Conservation (phyloP, 495 filamentous ascomycete genomes). For the Beverwykella pulmonaria region DNA sequence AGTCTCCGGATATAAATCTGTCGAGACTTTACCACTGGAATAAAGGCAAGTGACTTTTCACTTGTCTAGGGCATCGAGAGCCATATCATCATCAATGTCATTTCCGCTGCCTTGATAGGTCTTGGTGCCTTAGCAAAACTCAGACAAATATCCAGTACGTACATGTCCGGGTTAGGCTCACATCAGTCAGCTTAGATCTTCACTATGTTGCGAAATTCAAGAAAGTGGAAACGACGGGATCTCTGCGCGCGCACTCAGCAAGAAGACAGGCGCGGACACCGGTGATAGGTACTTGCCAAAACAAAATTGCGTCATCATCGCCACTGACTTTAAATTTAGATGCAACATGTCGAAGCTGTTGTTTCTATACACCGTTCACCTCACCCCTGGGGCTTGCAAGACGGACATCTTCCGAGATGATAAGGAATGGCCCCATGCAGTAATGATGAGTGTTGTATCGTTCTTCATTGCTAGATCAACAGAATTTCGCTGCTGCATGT, state of each 20-base stretch:
- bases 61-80: slow-evolving; percentile 51
- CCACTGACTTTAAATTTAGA: slow-evolving; percentile 18
- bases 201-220: slow-evolving; percentile 38
- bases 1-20: slow-evolving; percentile 56
- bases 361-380: slow-evolving; percentile 6
- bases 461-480: slow-evolving; percentile 40
- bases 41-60: slow-evolving; percentile 42
- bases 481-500: slow-evolving; percentile 48
- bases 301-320: too few species aligned
- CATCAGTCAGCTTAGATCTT: slow-evolving; percentile 41
- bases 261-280: slow-evolving; percentile 38
- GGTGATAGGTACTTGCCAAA: slow-evolving; percentile 39
- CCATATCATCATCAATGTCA: slow-evolving; percentile 57
- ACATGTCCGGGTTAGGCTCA: slow-evolving; percentile 30
- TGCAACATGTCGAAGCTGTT: slow-evolving; percentile 28
- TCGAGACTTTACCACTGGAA: slow-evolving; percentile 57
- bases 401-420: slow-evolving; percentile 38
- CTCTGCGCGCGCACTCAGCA: slow-evolving; percentile 38
- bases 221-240: slow-evolving; percentile 24
- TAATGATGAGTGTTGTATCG: slow-evolving; percentile 9
- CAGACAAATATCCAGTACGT: slow-evolving; percentile 35
- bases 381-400: slow-evolving; percentile 48
- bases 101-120: slow-evolving; percentile 53
- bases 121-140: slow-evolving; percentile 50
- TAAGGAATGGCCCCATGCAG: slow-evolving; percentile 12